Conservation (phyloP, 768 basidiomycete species). For the Boletus rubroflammeus region DNA sequence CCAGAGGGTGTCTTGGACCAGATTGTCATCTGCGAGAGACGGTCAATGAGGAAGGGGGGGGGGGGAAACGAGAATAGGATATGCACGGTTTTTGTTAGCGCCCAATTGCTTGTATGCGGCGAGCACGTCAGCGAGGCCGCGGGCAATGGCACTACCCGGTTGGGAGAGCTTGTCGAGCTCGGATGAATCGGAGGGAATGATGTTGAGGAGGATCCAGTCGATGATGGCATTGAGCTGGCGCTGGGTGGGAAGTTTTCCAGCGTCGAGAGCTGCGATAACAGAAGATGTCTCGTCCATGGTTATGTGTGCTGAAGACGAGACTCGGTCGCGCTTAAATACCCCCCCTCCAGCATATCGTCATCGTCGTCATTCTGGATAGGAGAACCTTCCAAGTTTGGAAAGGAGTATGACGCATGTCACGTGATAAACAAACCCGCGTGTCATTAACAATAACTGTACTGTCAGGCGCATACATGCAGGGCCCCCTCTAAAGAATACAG, state of each 20-base stretch:
- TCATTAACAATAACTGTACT: not conserved
- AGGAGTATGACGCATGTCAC: conserved; percentile 14
- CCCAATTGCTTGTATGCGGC: conserved; percentile 54
- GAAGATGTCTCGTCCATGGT: conserved; percentile 65
- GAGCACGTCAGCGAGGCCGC: conserved; percentile 50
- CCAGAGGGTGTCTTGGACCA: conserved; percentile 64
- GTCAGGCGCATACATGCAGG: conserved; percentile 10
- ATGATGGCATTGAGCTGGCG: conserved; percentile 51
- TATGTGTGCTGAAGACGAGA: not conserved
- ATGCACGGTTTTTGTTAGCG: conserved; percentile 54
- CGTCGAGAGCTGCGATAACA: conserved; percentile 62
- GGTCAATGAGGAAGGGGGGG: not conserved
- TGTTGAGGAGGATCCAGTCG: conserved; percentile 51
- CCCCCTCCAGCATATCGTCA: not conserved
- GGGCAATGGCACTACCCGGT: conserved; percentile 51
- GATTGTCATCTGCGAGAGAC: conserved; percentile 48
- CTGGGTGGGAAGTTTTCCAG: conserved; percentile 67
- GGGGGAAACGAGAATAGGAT: not conserved
- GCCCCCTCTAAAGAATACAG: conserved; percentile 7
- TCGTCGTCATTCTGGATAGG: conserved; percentile 19
- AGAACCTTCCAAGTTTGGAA: conserved; percentile 3
- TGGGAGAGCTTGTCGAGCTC: conserved; percentile 44
- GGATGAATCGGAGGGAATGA: conserved; percentile 42
- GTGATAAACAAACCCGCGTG: conserved; percentile 5
- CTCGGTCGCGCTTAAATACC: not conserved